phyloP scores from a whole-genome alignment of 2,329 filamentous ascomycete genomes.

The Cladophialophora bantiana region DNA sequence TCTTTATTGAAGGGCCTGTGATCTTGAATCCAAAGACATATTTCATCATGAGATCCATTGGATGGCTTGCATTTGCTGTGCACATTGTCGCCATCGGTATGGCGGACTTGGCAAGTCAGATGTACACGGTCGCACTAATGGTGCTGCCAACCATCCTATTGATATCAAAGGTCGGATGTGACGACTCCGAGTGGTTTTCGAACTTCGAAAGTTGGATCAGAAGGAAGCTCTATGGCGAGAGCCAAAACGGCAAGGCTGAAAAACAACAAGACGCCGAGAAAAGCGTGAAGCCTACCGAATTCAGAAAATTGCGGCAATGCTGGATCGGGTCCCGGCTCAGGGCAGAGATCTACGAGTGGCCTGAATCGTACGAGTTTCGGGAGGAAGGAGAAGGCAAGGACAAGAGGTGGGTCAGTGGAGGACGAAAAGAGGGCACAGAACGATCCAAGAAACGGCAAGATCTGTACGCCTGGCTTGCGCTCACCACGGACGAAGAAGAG shows the following conservation, averaged over 20 bases:
- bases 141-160: conserved; percentile 32
- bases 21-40: conserved; percentile 29
- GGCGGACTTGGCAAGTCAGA: conserved; percentile 31
- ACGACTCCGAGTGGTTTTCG: conserved; percentile 33
- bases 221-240: neutral
- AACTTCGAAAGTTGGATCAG: conserved; percentile 22
- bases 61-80: conserved; percentile 35
- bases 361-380: conserved; percentile 28
- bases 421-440: conserved; percentile 4
- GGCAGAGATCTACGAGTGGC: conserved; percentile 36
- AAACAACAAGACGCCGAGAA: conserved; percentile 4
- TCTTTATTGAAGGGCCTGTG: conserved; percentile 28
- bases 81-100: conserved; percentile 36
- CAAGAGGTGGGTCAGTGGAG: conserved; percentile 13
- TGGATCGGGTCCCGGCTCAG: conserved; percentile 33
- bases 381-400: conserved; percentile 4
- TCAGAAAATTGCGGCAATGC: conserved; percentile 19
- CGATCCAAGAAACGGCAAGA: conserved; percentile 32
- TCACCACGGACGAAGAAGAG: conserved; percentile 30
- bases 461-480: conserved; percentile 36
- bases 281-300: conserved; percentile 10
- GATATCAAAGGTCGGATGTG: conserved; percentile 30
- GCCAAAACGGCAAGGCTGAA: neutral
- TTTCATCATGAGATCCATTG: conserved; percentile 24
- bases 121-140: conserved; percentile 33